Conservation (phyloP, 768 basidiomycete species). For the Lactarius akahatsu region DNA sequence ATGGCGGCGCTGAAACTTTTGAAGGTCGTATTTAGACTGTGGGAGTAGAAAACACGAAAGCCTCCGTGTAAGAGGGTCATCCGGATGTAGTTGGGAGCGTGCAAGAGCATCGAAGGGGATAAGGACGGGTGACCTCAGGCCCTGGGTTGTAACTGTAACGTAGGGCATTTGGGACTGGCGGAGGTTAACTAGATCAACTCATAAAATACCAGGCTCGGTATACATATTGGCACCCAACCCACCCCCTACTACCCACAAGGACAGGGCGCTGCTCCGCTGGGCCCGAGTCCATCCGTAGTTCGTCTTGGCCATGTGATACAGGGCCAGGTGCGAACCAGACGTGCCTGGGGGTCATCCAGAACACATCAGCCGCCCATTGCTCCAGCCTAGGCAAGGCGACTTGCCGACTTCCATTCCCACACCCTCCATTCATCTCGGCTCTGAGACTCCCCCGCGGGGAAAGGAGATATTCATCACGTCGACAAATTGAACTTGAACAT, state of each 20-base stretch:
- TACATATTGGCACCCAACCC: background rate
- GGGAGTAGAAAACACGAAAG: background rate
- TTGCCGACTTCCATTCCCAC: background rate
- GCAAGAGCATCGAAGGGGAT: background rate
- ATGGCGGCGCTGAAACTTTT: background rate
- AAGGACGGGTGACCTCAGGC: background rate
- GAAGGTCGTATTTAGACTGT: background rate
- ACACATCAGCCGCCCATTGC: background rate
- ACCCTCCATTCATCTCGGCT: no score
- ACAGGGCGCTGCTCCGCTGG: background rate
- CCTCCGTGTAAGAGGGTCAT: background rate
- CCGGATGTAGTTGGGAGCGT: background rate
- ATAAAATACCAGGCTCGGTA: background rate
- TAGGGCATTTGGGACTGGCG: constrained; percentile 14
- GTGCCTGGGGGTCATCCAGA: background rate
- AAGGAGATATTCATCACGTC: background rate
- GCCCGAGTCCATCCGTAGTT: background rate
- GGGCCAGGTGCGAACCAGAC: background rate
- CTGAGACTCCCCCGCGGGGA: background rate
- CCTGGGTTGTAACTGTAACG: background rate
- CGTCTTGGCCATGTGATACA: background rate
- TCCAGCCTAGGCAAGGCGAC: no score
- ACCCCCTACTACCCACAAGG: background rate
- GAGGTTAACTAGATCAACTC: background rate
- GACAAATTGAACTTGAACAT: background rate